Base-by-base conservation (phyloP, 352 stramenopile genomes). In the Phytophthora fragariae region DNA sequence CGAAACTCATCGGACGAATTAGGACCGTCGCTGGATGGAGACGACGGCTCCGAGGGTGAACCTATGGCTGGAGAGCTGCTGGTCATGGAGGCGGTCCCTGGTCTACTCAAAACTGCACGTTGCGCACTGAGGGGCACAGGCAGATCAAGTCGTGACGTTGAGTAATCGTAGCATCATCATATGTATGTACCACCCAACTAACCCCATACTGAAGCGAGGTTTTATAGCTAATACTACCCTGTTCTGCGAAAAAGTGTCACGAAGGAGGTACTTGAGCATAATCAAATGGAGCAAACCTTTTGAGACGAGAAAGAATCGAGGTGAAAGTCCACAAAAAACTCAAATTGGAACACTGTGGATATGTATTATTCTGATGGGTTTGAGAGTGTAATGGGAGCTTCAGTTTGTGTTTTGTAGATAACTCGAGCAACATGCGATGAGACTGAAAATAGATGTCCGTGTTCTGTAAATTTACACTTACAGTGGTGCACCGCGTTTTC, bases 111-210 rank as follows among this genome's bases (percentile, higher is more conserved):
- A n/a, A 29, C 47, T 31, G 50, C 50, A 12, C 10, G 50, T 57
- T 57, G 50, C 50, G 12, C 50, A 57, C 50, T 57, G 50, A 56
- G 50, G 10, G 46, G 19, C 46, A 5, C 46, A 29, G 46, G 15
- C 46, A 15, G 46, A 29, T 53, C 46, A 24, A 24, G 46, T 5
- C 14, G n/a, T 29, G 46, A 53, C 41, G 41, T 21, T 21, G 15
- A 4, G 8, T 49, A 9, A 46, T 31, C 44, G 14, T 19, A 33
- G 50, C 50, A 57, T 57, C 50, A 57, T 57, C 50, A 57, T 37
- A 57, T 37, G 10, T 17, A 6, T 37, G 4, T 17, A 33, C 50
- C 50, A 35, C 21, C 50, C 24, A 35, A 21, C n/a, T 33, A 33
- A 57, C 50, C 50, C 37, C 12, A 11, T 35, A 11, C 19, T 50